phyloP scores from a whole-genome alignment of 2,329 filamentous ascomycete species.

The Spiromastix sp. region DNA sequence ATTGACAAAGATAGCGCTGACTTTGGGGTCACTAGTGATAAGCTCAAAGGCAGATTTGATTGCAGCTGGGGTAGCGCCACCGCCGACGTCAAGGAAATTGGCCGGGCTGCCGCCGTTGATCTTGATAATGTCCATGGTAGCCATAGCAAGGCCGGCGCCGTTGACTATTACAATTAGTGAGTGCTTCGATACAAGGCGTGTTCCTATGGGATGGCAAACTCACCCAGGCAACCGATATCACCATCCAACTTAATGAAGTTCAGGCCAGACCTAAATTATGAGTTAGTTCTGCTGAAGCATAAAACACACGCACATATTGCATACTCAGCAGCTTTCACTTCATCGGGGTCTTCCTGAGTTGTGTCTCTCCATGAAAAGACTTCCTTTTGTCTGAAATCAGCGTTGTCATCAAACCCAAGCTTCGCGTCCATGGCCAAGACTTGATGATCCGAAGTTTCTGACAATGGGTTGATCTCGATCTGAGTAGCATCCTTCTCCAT shows the following conservation, averaged over 20 bases:
- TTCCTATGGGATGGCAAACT: constrained; percentile 5
- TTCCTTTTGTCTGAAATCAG: constrained; percentile 95
- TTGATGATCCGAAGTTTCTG: constrained; percentile 95
- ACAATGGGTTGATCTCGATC: constrained; percentile 99
- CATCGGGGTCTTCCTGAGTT: constrained; percentile 91
- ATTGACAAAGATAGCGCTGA: constrained; percentile 98
- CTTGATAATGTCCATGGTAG: constrained; percentile 99
- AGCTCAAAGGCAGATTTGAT: constrained; percentile 98
- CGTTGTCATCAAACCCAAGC: constrained; percentile 97
- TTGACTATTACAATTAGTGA: constrained; percentile 51
- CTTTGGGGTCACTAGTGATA: constrained; percentile 96
- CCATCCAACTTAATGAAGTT: constrained; percentile 99
- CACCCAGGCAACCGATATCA: constrained; percentile 85
- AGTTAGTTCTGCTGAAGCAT: constrained; percentile 2
- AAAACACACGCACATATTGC: constrained; percentile 11
- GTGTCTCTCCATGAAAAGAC: constrained; percentile 89
- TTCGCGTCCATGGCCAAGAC: constrained; percentile 99
- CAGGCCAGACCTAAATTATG: constrained; percentile 48
- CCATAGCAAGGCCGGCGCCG: constrained; percentile 97
- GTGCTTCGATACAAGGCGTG: neutral
- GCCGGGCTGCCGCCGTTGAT: constrained; percentile 91
- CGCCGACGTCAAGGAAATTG: constrained; percentile 98
- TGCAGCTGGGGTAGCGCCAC: constrained; percentile 89
- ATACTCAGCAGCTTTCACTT: constrained; percentile 90
- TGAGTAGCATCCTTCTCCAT: constrained; percentile 96